Evolutionary conservation across 176 grass and related monocot species (phyloP).

Genomic region (Hyparrhenia diplandra): DNA sequence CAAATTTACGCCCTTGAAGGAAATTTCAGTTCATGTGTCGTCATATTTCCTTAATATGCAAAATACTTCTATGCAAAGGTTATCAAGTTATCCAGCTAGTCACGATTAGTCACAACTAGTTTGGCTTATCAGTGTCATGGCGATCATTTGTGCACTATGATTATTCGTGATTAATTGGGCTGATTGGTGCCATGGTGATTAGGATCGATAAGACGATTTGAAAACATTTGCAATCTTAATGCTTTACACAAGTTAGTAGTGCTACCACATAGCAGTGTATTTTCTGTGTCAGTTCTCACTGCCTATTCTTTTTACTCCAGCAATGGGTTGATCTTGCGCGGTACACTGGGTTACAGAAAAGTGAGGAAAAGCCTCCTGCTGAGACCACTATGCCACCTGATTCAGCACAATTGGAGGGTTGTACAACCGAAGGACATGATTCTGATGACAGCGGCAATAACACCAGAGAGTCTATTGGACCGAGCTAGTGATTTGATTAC

Average conservation of each 20-base stretch:
- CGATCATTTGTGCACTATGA: neutral
- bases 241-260: neutral
- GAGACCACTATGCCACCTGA: conserved; percentile 40
- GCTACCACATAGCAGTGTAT: neutral
- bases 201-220: neutral
- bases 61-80: neutral
- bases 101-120: neutral
- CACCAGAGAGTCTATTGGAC: conserved; percentile 36
- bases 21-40: neutral
- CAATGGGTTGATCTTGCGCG: conserved; percentile 99
- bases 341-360: conserved; percentile 71
- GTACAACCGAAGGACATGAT: conserved; percentile 40
- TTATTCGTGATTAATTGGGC: neutral
- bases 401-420: conserved; percentile 43
- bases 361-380: conserved; percentile 31
- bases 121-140: neutral
- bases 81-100: neutral
- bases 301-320: conserved; percentile 40
- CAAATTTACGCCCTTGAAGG: neutral
- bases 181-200: neutral
- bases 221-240: neutral
- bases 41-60: neutral
- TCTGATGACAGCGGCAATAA: conserved; percentile 46
- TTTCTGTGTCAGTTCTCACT: neutral
- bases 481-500: conserved; percentile 12